These are phyloP conservation scores for Rutstroemia sp. DNA, from an alignment of 2,329 filamentous ascomycete genomes.

Conservation along the genomic window DNA sequence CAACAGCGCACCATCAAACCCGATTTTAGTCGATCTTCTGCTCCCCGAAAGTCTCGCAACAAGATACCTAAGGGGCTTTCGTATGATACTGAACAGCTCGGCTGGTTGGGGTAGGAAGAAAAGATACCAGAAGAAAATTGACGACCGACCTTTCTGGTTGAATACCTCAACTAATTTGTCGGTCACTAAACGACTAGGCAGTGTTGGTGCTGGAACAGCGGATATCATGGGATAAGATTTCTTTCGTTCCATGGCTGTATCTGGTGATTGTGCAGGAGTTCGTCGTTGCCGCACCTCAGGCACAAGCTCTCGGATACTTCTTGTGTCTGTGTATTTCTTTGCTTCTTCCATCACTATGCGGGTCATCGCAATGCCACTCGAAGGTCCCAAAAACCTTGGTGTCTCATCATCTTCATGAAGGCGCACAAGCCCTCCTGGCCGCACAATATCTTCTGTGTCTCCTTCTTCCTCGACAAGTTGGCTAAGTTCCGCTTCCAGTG, in stretches of 20 bases:
- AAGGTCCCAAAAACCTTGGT: constrained; percentile 82
- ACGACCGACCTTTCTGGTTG: constrained; percentile 64
- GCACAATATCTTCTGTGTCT: constrained; percentile 75
- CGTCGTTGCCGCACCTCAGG: constrained; percentile 61
- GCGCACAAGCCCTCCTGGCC: constrained; percentile 76
- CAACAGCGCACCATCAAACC: too few species aligned
- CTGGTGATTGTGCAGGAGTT: constrained; percentile 59
- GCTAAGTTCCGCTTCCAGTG: constrained; percentile 73
- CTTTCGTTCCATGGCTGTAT: constrained; percentile 48
- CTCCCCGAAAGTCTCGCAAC: not conserved
- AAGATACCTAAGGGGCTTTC: not conserved
- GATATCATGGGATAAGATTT: constrained; percentile 91
- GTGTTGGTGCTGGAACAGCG: constrained; percentile 65
- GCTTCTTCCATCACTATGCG: constrained; percentile 93
- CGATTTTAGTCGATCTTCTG: too few species aligned
- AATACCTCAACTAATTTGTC: constrained; percentile 80
- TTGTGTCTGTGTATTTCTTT: constrained; percentile 84
- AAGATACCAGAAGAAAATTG: not conserved
- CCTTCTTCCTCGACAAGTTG: constrained; percentile 72
- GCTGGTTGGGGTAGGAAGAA: not conserved
- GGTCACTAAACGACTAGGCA: constrained; percentile 68
- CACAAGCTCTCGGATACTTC: constrained; percentile 87
- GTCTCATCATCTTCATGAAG: constrained; percentile 80
- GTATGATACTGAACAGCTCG: too few species aligned
- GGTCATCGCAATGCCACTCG: constrained; percentile 92